Percentiles rank a stretch among this genome's conserved stretches.
Conservation (phyloP, 495 filamentous ascomycete genomes). For the Sordaria brevicollis region DNA sequence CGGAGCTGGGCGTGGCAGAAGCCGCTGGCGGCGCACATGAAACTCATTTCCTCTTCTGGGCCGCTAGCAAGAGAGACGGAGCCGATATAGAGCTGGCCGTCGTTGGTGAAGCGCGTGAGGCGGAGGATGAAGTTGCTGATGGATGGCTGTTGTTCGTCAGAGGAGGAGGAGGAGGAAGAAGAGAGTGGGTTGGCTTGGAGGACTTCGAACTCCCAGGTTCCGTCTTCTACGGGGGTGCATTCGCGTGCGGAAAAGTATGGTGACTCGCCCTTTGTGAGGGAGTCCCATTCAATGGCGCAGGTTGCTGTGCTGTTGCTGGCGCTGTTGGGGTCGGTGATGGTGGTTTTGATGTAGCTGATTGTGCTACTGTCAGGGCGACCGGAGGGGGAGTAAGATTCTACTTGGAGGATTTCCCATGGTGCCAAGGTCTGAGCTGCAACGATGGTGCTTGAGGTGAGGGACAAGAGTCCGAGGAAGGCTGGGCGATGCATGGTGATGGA, state of each 20-base stretch:
- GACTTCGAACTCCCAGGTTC: background rate
- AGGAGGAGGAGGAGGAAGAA: no score
- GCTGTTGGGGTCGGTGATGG: slow-evolving; percentile 3
- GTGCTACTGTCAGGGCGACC: background rate
- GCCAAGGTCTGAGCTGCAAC: background rate
- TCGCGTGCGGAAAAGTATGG: background rate
- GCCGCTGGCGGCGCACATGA: background rate
- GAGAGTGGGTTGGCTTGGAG: background rate
- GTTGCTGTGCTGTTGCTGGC: background rate
- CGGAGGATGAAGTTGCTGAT: background rate
- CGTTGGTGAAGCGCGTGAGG: background rate
- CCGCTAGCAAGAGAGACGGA: background rate
- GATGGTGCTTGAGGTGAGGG: background rate
- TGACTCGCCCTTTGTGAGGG: background rate
- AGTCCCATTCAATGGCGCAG: background rate
- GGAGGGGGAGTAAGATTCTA: slow-evolving; percentile 2
- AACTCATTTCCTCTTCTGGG: background rate
- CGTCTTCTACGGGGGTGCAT: background rate
- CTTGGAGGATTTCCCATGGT: slow-evolving; percentile 1
- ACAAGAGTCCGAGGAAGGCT: background rate
- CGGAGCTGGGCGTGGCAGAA: background rate
- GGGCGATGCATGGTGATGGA: background rate
- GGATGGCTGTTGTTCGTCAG: background rate
- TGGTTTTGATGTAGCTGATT: background rate
- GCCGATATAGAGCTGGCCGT: background rate